Evolutionary conservation across 192 early-diverging fungal species (phyloP), one percentile per base, ranked within the genome.

Genomic region (Backusella mclennaniae): DNA sequence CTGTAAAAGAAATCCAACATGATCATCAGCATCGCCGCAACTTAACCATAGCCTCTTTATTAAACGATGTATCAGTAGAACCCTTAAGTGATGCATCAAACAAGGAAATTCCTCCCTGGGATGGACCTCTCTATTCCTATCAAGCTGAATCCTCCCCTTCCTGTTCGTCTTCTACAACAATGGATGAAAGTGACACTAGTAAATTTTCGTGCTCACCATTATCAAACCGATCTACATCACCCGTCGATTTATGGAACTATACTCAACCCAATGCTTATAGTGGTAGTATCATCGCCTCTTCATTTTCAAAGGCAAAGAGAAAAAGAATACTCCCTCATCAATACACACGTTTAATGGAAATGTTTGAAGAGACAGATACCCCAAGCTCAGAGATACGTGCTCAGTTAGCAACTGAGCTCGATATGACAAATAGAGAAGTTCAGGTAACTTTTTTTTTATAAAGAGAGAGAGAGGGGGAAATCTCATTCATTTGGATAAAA

Each of bases 381-480:
- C 93, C 93, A 17, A 90, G 87, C 19, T 91, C 90, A 69, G 91
- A 93, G 74, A 83, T 93, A 35, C 85, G 93, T 39, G 93, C 92
- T 77, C 85, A 84, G 52, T 85, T 94, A 9, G 91, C 93, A 4
- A 89, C 89, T 73, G 86, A 90, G 76, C 84, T 94, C 17, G 82
- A 82, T 71, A 94, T 94, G 93, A 91, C 91, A 21, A 93, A 91
- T 53, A 84, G 93, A 38, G 93, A 94, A 78, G 90, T 95, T 44
- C 93, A 95, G 86, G 89, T 89, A 79, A 75, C 26, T 63, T 63
- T 11, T 14, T 29, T 29, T 63, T 17, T 31, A 33, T 12, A 11
- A 39, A 29, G 29, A 31, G 7, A 72, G 9, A 7, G 2, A 15
- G 0, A n/a, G 6, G 31, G 19, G 9, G 11, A 39, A 3, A 39